Conservation (phyloP, 352 stramenopile genomes). For the Pythium dissotocum region DNA sequence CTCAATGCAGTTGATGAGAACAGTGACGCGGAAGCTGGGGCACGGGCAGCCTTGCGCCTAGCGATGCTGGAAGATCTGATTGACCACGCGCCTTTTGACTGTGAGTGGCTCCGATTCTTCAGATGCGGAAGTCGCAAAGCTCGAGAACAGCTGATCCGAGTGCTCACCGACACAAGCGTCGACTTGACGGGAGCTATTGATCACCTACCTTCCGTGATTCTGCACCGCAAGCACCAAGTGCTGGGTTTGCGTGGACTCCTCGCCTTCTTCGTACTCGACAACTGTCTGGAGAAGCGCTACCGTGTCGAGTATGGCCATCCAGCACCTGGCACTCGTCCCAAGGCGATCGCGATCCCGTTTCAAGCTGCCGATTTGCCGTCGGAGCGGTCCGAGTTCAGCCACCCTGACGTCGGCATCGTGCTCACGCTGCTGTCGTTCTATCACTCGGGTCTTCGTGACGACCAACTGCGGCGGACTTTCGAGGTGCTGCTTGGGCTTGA, state of each 20-base stretch:
- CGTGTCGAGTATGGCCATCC: constrained; percentile 81
- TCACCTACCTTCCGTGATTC: constrained; percentile 16
- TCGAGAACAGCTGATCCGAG: constrained; percentile 30
- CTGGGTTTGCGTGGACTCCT: constrained; percentile 76
- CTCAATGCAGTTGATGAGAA: constrained; percentile 23
- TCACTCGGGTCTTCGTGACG: constrained; percentile 54
- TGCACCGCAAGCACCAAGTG: constrained; percentile 37
- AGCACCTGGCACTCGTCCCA: constrained; percentile 36
- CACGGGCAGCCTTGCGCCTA: constrained; percentile 31
- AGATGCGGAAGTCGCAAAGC: neutral
- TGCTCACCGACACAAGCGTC: constrained; percentile 35
- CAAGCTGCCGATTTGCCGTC: constrained; percentile 79
- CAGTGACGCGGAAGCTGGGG: constrained; percentile 13
- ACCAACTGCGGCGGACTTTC: constrained; percentile 59
- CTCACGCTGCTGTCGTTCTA: constrained; percentile 89
- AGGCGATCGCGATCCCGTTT: constrained; percentile 87
- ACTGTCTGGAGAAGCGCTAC: constrained; percentile 86
- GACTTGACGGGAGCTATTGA: constrained; percentile 26
- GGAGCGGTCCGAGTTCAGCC: constrained; percentile 85
- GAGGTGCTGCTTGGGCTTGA: constrained; percentile 60
- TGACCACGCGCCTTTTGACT: constrained; percentile 49
- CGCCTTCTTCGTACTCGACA: constrained; percentile 72
- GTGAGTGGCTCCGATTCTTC: constrained; percentile 63
- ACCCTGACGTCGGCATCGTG: constrained; percentile 83
- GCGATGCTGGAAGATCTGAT: constrained; percentile 67